Evolutionary conservation across 257 asterid genomes (phyloP), one percentile per base, ranked within the genome.

Genomic region (Solanum tarapatanum): DNA sequence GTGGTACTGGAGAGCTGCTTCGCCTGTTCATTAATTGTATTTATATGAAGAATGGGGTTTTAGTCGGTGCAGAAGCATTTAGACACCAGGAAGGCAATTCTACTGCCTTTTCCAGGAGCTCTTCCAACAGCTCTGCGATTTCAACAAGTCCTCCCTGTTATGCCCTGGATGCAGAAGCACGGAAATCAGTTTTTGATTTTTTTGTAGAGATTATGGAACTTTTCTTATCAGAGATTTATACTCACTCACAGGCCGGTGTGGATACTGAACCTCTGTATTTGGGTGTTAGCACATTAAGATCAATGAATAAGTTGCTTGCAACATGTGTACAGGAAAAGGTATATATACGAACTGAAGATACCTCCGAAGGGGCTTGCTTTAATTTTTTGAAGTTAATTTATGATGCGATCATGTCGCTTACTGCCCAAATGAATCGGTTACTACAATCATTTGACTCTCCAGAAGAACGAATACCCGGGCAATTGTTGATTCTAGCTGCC

Each of bases 1-100:
- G 89, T 89, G 98, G 98, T 89, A 88, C 95, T 10, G 98, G 96
- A 74, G 93, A 91, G 91, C 91, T 97, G 91, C 93, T 94, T 88
- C 97, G 88, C 88, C 90, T 93, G 94, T 92, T 97, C 89, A 95
- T 92, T 86, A 88, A 88, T 86, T 91, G 95, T 87, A 92, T 91
- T 68, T 85, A 88, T 62, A 94, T 91, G 92, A 93, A 92, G 75
- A 95, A 92, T 85, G 91, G 93, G 82, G 89, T 90, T 58, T 21
- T 58, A 86, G 91, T 88, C 43, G 72, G 90, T 79, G 90, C 82
- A 62, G 94, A 89, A 84, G 90, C 72, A 51, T 88, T 91, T 76
- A 64, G 83, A 82, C 87, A 73, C 86, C 70, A 74, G 30, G 92
- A 90, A 45, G 85, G 84, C 60, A 82, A 80, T 60, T 70, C 85